These are phyloP conservation scores for Striga asiatica DNA, from an alignment of 257 asterid species.

Conservation along the genomic window DNA sequence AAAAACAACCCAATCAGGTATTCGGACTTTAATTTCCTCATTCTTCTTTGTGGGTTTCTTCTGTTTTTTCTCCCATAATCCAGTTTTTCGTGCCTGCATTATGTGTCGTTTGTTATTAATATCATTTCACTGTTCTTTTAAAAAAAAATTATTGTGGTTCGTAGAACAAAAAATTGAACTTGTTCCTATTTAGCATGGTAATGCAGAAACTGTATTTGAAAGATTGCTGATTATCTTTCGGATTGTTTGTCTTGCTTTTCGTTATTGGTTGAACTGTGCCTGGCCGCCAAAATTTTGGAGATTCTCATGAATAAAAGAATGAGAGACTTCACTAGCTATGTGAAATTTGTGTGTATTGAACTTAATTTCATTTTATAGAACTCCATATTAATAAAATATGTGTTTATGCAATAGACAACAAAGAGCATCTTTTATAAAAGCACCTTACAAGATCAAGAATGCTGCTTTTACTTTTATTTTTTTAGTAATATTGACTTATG, in stretches of 20 bases:
- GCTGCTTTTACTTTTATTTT: not conserved
- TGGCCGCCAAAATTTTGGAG: too few relatives aligned
- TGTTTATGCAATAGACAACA: too few relatives aligned
- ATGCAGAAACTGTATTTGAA: not conserved
- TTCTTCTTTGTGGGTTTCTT: too few relatives aligned
- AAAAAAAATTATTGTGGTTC: not conserved
- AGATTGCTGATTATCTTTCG: not conserved
- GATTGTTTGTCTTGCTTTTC: not conserved
- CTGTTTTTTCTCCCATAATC: too few relatives aligned
- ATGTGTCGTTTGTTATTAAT: too few relatives aligned
- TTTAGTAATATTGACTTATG: not conserved
- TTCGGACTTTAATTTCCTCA: not conserved
- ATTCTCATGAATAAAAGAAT: not conserved
- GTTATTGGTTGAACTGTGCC: not conserved
- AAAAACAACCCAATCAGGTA: slow-evolving; percentile 33
- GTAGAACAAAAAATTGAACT: not conserved
- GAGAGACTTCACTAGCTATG: not conserved
- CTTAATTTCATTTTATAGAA: not conserved
- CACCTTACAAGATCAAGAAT: not conserved
- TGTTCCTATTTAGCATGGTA: not conserved
- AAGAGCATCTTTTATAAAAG: not conserved
- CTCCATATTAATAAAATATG: too few relatives aligned
- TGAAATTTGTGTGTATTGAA: not conserved
- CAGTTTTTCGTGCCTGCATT: too few relatives aligned
- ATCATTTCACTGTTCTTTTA: too few relatives aligned